Percentiles rank a stretch among this genome's conserved stretches.
Conservation (phyloP, 2,329 filamentous ascomycete genomes). For the Colletotrichum tropicicola region DNA sequence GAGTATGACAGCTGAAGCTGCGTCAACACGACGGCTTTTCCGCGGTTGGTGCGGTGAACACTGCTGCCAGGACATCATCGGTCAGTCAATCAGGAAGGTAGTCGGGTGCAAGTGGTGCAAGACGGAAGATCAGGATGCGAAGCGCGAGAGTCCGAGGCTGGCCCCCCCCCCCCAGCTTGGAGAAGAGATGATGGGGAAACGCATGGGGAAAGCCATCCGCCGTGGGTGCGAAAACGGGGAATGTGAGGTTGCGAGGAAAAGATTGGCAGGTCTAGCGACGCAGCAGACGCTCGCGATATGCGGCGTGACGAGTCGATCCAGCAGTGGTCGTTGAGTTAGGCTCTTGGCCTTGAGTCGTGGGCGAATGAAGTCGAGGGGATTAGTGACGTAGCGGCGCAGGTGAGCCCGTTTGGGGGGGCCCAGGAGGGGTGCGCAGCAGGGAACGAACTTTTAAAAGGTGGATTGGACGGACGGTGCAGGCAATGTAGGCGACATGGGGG, state of each 20-base stretch:
- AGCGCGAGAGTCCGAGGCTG: too few species aligned
- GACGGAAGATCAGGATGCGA: too few species aligned
- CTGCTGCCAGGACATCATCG: background rate
- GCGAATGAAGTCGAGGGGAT: slow-evolving; percentile 13
- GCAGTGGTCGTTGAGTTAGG: slow-evolving; percentile 28
- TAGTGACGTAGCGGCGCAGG: slow-evolving; percentile 21
- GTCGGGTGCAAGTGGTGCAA: background rate
- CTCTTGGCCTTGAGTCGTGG: slow-evolving; percentile 20
- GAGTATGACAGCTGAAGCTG: background rate
- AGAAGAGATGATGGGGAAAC: background rate
- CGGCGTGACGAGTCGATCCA: slow-evolving; percentile 22
- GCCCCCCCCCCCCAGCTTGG: background rate
- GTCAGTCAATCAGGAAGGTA: background rate
- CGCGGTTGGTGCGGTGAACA: background rate
- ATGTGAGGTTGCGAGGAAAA: background rate
- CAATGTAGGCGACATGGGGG: background rate
- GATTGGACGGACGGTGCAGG: background rate
- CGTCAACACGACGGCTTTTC: background rate
- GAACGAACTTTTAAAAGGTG: slow-evolving; percentile 8
- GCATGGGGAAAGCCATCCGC: background rate
- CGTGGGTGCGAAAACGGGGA: background rate
- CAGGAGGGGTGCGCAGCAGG: slow-evolving; percentile 3
- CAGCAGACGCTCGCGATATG: background rate
- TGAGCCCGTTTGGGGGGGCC: background rate
- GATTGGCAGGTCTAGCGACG: slow-evolving; percentile 16